Conservation (phyloP, 2,329 filamentous ascomycete genomes). For the Ophiobolus disseminans region DNA sequence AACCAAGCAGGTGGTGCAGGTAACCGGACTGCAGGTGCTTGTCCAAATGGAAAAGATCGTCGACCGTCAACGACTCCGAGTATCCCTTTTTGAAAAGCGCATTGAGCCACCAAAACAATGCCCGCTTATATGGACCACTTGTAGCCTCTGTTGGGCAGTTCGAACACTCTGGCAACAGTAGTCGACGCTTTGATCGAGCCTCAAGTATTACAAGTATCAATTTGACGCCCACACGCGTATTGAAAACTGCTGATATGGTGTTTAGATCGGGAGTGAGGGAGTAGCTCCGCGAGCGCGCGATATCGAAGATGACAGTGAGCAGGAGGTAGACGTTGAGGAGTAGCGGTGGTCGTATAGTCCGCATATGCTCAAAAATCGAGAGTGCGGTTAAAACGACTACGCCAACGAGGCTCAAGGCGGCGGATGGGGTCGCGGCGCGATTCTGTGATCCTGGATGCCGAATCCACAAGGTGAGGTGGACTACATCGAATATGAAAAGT, state of each 20-base stretch:
- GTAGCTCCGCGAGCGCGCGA: slow-evolving; percentile 55
- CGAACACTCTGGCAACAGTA: slow-evolving; percentile 50
- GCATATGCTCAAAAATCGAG: slow-evolving; percentile 57
- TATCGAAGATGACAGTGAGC: slow-evolving; percentile 55
- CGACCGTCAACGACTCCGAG: slow-evolving; percentile 51
- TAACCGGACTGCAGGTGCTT: slow-evolving; percentile 53
- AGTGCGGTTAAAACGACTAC: slow-evolving; percentile 46
- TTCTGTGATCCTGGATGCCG: slow-evolving; percentile 16
- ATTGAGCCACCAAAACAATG: slow-evolving; percentile 63
- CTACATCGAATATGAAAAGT: slow-evolving; percentile 38
- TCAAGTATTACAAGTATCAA: slow-evolving; percentile 55
- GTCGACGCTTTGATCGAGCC: slow-evolving; percentile 52
- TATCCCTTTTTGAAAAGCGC: slow-evolving; percentile 59
- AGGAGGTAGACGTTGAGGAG: slow-evolving; percentile 58
- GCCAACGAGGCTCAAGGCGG: slow-evolving; percentile 35
- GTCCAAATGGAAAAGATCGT: slow-evolving; percentile 56
- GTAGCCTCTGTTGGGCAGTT: slow-evolving; percentile 59
- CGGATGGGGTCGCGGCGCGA: slow-evolving; percentile 35
- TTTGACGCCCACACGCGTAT: slow-evolving; percentile 53
- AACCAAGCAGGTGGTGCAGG: slow-evolving; percentile 48
- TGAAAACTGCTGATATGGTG: slow-evolving; percentile 53
- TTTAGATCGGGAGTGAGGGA: slow-evolving; percentile 38
- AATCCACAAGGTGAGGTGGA: slow-evolving; percentile 37
- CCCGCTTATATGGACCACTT: slow-evolving; percentile 58
- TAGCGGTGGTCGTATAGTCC: slow-evolving; percentile 55